phyloP scores from a whole-genome alignment of 768 basidiomycete genomes.

The Boletus barrowsii region DNA sequence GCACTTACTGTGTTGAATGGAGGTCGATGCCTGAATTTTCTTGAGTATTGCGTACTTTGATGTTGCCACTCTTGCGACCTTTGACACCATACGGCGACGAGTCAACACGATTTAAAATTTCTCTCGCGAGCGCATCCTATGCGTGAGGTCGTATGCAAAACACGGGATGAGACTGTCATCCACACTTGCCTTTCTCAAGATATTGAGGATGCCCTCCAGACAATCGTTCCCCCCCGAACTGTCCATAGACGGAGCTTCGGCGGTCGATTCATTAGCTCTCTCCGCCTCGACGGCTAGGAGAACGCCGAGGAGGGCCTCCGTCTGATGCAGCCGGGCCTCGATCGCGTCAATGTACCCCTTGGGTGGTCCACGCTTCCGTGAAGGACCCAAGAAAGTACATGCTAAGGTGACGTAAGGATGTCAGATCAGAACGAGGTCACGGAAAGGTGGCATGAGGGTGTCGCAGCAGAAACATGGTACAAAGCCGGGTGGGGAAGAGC shows the following conservation, averaged over 20 bases:
- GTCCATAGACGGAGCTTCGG: slow-evolving; percentile 33
- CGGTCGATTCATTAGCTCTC: slow-evolving; percentile 13
- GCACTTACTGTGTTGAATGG: slow-evolving; percentile 61
- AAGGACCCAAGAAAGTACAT: slow-evolving; percentile 77
- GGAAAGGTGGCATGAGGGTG: background rate
- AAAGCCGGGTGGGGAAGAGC: slow-evolving; percentile 2
- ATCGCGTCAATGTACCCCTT: slow-evolving; percentile 95
- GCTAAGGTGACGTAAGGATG: slow-evolving; percentile 36
- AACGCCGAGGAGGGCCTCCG: slow-evolving; percentile 85
- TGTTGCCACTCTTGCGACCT: slow-evolving; percentile 53
- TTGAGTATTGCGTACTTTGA: slow-evolving; percentile 25
- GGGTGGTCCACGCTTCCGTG: slow-evolving; percentile 82
- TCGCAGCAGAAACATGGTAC: slow-evolving; percentile 7
- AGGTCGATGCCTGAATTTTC: slow-evolving; percentile 37
- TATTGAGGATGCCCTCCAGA: slow-evolving; percentile 40
- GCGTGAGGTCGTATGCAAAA: slow-evolving; percentile 7
- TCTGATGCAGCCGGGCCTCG: slow-evolving; percentile 86
- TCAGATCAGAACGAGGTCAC: background rate
- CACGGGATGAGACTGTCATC: background rate
- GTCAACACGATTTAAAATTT: slow-evolving; percentile 82
- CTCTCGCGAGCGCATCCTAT: slow-evolving; percentile 74
- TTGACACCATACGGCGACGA: slow-evolving; percentile 74
- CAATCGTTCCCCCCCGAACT: slow-evolving; percentile 10
- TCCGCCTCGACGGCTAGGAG: slow-evolving; percentile 50
- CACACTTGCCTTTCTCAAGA: slow-evolving; percentile 48